phyloP scores from a whole-genome alignment of 208 protist species.

The Crithidia sp. region DNA sequence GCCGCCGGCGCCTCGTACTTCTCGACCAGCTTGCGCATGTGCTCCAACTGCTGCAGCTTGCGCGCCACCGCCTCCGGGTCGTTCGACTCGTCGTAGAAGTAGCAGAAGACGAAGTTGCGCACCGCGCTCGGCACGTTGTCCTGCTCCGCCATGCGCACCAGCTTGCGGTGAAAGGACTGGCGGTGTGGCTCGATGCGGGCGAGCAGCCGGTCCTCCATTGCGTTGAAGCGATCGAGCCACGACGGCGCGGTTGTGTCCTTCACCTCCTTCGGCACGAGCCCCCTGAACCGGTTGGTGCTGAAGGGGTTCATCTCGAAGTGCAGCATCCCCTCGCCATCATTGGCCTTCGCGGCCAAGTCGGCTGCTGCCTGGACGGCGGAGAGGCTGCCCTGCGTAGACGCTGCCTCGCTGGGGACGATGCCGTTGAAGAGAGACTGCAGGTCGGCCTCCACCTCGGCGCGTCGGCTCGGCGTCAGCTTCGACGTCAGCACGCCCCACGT shows the following conservation, averaged over 20 bases:
- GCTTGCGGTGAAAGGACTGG: constrained; percentile 27
- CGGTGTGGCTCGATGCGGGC: constrained; percentile 8
- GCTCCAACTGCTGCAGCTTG: constrained; percentile 11
- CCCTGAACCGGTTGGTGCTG: constrained; percentile 56
- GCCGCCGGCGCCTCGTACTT: constrained; percentile 17
- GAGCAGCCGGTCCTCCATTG: constrained; percentile 31
- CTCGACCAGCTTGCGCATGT: constrained; percentile 9
- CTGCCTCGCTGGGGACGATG: constrained; percentile 18
- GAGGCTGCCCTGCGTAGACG: background rate
- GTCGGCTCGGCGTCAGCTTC: constrained; percentile 44
- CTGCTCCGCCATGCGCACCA: constrained; percentile 42
- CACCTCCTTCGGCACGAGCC: constrained; percentile 53
- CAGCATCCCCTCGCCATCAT: constrained; percentile 16
- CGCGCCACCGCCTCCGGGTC: constrained; percentile 29
- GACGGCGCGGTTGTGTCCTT: constrained; percentile 33
- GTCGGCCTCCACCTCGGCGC: constrained; percentile 44
- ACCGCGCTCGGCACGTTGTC: constrained; percentile 62
- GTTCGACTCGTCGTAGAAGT: constrained; percentile 63
- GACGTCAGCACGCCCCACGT: constrained; percentile 25
- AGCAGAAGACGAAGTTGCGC: constrained; percentile 62
- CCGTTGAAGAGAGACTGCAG: constrained; percentile 74
- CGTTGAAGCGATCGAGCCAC: constrained; percentile 36
- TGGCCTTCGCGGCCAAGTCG: background rate
- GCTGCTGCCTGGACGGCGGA: background rate
- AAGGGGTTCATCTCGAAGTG: constrained; percentile 63